Evolutionary conservation across 306 rosid species (phyloP).

Genomic region (Citrullus amarus): DNA sequence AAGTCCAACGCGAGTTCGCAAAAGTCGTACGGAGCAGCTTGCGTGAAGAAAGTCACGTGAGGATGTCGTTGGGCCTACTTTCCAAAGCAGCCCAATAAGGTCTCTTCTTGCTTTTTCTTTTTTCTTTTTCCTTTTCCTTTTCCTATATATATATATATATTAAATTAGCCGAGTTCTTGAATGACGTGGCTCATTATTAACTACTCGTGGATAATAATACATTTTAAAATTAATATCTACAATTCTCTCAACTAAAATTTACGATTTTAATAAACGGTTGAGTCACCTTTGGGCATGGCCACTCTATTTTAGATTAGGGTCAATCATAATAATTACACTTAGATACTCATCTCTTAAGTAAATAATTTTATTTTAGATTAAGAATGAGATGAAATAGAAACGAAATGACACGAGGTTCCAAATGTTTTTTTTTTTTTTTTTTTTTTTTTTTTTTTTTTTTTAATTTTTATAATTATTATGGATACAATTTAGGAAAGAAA

Average conservation of each 20-base stretch:
- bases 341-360: too few relatives aligned
- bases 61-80: background rate
- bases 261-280: background rate
- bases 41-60: conserved; percentile 8
- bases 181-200: background rate
- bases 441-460: too few relatives aligned
- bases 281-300: background rate
- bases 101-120: background rate
- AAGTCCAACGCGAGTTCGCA: background rate
- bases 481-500: background rate
- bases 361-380: too few relatives aligned
- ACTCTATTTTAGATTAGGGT: background rate
- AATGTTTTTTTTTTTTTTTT: too few relatives aligned
- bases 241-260: background rate
- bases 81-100: background rate
- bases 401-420: too few relatives aligned
- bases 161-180: background rate
- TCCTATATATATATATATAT: background rate
- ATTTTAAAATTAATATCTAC: background rate
- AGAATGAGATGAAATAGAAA: too few relatives aligned
- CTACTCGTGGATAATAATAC: background rate
- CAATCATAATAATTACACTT: background rate
- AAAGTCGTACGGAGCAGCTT: conserved; percentile 8
- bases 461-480: too few relatives aligned
- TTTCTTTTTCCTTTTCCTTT: too few relatives aligned